A percentile compares a stretch with the other conserved stretches of the same genome.
These are phyloP conservation scores for Chalciporus pseudorubinellus DNA, from an alignment of 768 basidiomycete species.

Conservation along the genomic window DNA sequence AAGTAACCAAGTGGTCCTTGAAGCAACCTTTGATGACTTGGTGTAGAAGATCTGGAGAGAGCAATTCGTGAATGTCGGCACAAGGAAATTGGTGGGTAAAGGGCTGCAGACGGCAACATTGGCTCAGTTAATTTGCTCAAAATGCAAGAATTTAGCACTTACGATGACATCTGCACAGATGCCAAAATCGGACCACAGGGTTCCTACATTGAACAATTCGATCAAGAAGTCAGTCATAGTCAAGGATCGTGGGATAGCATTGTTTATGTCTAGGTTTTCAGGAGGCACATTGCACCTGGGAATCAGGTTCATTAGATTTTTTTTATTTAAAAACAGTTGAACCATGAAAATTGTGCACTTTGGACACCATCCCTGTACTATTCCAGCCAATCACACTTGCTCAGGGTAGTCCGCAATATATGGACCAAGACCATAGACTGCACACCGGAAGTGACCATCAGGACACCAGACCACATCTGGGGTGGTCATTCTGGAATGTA, in stretches of 20 bases:
- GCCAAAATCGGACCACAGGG: slow-evolving; percentile 35
- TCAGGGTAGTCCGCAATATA: slow-evolving; percentile 44
- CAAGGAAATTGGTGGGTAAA: slow-evolving; percentile 3
- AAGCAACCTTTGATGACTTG: slow-evolving; percentile 43
- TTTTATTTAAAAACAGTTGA: slow-evolving; percentile 1
- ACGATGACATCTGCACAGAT: slow-evolving; percentile 34
- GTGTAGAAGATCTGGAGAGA: slow-evolving; percentile 19
- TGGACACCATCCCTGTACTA: slow-evolving; percentile 38
- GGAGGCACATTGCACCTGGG: slow-evolving; percentile 12
- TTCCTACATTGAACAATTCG: slow-evolving; percentile 17
- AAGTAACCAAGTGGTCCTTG: slow-evolving; percentile 41
- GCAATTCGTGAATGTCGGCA: slow-evolving; percentile 6
- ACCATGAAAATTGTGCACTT: slow-evolving; percentile 18
- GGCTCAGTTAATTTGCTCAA: neutral
- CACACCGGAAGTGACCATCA: slow-evolving; percentile 32
- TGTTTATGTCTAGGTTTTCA: slow-evolving; percentile 15
- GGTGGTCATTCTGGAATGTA: slow-evolving; percentile 27
- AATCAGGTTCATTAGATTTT: neutral
- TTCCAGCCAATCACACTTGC: slow-evolving; percentile 32
- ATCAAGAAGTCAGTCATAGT: slow-evolving; percentile 5
- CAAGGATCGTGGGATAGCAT: neutral
- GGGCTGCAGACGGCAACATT: neutral
- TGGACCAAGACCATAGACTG: slow-evolving; percentile 33
- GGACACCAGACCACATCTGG: slow-evolving; percentile 25
- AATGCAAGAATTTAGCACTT: slow-evolving; percentile 3